Base-by-base conservation (phyloP, 179 eudicot genomes). In the Heliamphora pulchella region DNA sequence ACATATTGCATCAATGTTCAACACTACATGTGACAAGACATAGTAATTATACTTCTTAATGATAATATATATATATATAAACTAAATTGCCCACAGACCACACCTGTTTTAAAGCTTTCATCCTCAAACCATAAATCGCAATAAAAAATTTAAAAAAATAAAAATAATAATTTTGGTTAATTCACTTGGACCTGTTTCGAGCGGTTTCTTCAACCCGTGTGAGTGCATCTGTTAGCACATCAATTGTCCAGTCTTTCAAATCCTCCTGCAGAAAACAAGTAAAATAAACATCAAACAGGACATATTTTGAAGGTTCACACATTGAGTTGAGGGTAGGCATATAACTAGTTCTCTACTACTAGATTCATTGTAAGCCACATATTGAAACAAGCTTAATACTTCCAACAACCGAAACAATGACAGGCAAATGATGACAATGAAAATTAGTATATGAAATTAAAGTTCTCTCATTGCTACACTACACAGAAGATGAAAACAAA, bases 201-300 rank as follows among this genome's bases (percentile, higher is more conserved):
- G 83, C 90, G 79, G 83, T 89, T 78, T 94, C 98, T 86, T 94
- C 97, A 48, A 79, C 98, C 18, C 98, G 88, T 3, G 96, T 87
- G 72, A 94, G 80, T 46, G 97, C 98, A 81, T 92, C 94, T 85
- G 93, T 92, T 50, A 94, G 87, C 47, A 91, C 94, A 83, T 92
- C 98, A 18, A 90, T 80, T 14, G 91, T 89, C 97, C 98, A 92
- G 65, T 94, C 97, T 86, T 94, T 94, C 69, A 94, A 78, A 87
- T 92, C 98, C 79, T 90, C 98, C 98, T 92, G 91, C 82, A 79
- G 51, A 71, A 77, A 59, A 78, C 63, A 83, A 63, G 53, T 39
- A 58, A 57, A 8, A 20, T 46, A 44, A 14, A 15, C 4, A 55
- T 3, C 22, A n/a, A 8, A 18, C 7, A 43, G 1, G 10, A 22